phyloP scores from a whole-genome alignment of 805 yeast species.

The Ogataea populi-albae region DNA sequence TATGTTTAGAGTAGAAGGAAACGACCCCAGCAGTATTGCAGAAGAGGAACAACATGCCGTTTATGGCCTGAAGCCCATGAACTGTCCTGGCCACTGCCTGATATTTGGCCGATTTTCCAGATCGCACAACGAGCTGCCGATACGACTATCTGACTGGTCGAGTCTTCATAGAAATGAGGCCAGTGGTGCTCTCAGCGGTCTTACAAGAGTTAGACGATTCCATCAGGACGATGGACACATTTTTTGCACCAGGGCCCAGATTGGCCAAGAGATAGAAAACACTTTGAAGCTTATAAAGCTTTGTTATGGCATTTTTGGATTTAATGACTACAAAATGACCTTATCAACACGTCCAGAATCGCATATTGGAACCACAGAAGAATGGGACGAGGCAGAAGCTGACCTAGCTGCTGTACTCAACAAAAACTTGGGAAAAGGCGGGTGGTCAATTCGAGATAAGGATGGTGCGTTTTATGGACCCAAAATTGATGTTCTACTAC shows the following conservation, averaged over 20 bases:
- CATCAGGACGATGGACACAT: constrained; percentile 99
- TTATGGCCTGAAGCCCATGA: constrained; percentile 86
- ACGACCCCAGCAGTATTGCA: constrained; percentile 33
- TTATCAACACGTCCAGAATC: constrained; percentile 86
- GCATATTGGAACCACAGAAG: constrained; percentile 69
- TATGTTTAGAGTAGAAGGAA: constrained; percentile 84
- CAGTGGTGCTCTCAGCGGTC: constrained; percentile 88
- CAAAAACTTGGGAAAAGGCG: constrained; percentile 40
- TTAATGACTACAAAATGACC: constrained; percentile 55
- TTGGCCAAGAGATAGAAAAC: constrained; percentile 65
- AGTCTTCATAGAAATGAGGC: constrained; percentile 93
- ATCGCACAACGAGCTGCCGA: constrained; percentile 82
- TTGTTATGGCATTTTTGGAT: constrained; percentile 68
- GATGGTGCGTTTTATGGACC: constrained; percentile 99
- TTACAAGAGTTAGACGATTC: constrained; percentile 89
- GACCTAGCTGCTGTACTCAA: constrained; percentile 61
- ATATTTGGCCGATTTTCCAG: constrained; percentile 72
- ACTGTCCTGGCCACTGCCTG: constrained; percentile 73
- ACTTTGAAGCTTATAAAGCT: constrained; percentile 72
- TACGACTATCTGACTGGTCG: constrained; percentile 83
- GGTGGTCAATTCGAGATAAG: constrained; percentile 78
- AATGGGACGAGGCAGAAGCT: constrained; percentile 83
- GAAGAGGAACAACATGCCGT: constrained; percentile 38
- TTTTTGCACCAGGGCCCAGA: constrained; percentile 79
- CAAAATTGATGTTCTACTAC: constrained; percentile 81